Conservation (phyloP, 768 basidiomycete genomes). For the Phanerodontia chrysosporium region DNA sequence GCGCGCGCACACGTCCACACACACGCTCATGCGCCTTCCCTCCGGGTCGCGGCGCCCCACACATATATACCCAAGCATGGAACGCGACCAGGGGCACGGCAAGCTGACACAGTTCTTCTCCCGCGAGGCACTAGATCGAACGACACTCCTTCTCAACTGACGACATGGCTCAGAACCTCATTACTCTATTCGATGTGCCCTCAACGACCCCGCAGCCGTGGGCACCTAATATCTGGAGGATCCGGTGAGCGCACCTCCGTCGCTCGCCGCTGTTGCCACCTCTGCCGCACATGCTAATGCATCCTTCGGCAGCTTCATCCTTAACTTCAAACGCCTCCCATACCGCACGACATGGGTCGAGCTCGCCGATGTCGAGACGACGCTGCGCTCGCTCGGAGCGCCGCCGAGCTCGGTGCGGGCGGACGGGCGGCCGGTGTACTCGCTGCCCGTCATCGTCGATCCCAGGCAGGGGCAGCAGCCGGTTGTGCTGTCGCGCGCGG, state of each 20-base stretch:
- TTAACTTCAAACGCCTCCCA: slow-evolving; percentile 73
- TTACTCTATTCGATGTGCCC: slow-evolving; percentile 65
- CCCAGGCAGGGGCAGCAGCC: slow-evolving; percentile 45
- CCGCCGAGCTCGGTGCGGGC: slow-evolving; percentile 48
- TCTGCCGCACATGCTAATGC: too few species aligned
- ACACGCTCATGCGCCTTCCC: background rate
- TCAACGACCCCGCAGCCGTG: slow-evolving; percentile 62
- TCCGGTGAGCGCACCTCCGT: slow-evolving; percentile 41
- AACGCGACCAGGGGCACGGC: background rate
- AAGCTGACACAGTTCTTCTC: background rate
- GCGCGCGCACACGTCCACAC: too few species aligned
- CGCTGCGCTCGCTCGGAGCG: slow-evolving; percentile 54
- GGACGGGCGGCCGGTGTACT: slow-evolving; percentile 61
- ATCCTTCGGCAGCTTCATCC: slow-evolving; percentile 59
- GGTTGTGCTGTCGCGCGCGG: slow-evolving; percentile 52
- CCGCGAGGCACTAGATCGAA: background rate
- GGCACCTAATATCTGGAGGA: slow-evolving; percentile 73
- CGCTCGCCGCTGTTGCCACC: background rate
- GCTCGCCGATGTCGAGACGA: slow-evolving; percentile 62
- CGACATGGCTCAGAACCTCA: slow-evolving; percentile 31
- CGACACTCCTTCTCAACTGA: background rate
- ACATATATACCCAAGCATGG: background rate
- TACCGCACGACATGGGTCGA: slow-evolving; percentile 72
- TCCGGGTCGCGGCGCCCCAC: background rate
- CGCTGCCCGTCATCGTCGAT: slow-evolving; percentile 68